These are phyloP conservation scores for Chrysosporium keratinophilum DNA, from an alignment of 2,329 filamentous ascomycete species.

Conservation along the genomic window DNA sequence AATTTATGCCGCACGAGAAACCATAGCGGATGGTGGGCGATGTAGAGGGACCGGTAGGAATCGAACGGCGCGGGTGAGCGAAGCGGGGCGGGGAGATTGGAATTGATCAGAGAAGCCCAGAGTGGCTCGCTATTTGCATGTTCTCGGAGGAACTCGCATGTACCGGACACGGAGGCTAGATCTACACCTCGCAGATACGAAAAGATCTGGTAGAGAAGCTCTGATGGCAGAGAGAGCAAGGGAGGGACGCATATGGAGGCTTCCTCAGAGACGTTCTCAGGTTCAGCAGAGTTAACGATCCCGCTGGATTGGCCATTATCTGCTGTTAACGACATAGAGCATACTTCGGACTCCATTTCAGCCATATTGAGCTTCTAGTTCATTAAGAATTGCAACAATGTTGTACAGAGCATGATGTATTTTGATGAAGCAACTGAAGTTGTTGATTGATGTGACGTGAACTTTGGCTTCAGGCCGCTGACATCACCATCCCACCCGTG, in stretches of 20 bases:
- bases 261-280: not conserved
- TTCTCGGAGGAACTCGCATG: conserved; percentile 51
- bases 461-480: not conserved
- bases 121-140: conserved; percentile 56
- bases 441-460: too few relatives aligned
- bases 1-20: conserved; percentile 70
- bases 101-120: conserved; percentile 62
- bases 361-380: not conserved
- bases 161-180: conserved; percentile 49
- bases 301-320: not conserved
- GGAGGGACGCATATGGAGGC: conserved; percentile 9
- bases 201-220: conserved; percentile 65
- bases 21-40: conserved; percentile 69
- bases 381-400: not conserved
- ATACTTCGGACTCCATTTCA: not conserved
- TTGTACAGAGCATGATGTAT: too few relatives aligned
- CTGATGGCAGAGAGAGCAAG: conserved; percentile 51
- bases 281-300: not conserved
- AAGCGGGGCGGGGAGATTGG: conserved; percentile 53
- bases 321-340: not conserved
- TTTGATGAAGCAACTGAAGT: too few relatives aligned
- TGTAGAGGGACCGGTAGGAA: conserved; percentile 62
- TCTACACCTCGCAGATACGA: conserved; percentile 54
- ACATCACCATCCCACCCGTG: conserved; percentile 6
- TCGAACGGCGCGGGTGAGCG: conserved; percentile 47